These are phyloP conservation scores for Xylariaceae sp. DNA, from an alignment of 2,329 filamentous ascomycete species.

Conservation along the genomic window DNA sequence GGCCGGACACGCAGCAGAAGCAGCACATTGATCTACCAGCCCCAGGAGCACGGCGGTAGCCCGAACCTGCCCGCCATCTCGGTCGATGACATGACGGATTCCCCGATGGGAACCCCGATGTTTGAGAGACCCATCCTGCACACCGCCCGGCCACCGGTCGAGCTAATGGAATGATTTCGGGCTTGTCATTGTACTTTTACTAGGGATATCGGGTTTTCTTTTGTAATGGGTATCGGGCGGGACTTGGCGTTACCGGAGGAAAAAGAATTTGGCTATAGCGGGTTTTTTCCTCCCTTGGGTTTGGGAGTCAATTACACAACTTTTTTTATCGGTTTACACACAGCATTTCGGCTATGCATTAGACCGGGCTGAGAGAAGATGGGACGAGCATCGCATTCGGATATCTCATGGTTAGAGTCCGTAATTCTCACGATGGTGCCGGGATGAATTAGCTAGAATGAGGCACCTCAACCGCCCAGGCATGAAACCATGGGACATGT, in stretches of 20 bases:
- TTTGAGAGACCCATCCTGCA: slow-evolving; percentile 40
- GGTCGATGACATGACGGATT: slow-evolving; percentile 62
- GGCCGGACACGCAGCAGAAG: slow-evolving; percentile 50
- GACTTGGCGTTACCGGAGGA: not conserved
- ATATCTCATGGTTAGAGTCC: not conserved
- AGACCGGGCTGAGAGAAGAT: not conserved
- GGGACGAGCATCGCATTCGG: slow-evolving; percentile 2
- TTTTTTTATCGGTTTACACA: not conserved
- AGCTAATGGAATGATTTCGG: slow-evolving; percentile 49
- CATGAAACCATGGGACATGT: not conserved
- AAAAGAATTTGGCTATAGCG: not conserved
- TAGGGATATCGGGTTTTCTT: not conserved
- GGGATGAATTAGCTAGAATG: not conserved
- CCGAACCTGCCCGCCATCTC: slow-evolving; percentile 58
- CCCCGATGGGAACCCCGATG: slow-evolving; percentile 28
- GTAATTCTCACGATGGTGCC: not conserved
- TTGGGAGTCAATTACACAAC: not conserved
- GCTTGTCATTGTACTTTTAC: slow-evolving; percentile 15
- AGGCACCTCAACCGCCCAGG: not conserved
- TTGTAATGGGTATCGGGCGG: slow-evolving; percentile 11
- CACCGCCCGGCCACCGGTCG: slow-evolving; percentile 58
- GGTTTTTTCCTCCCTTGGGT: not conserved
- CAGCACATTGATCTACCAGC: slow-evolving; percentile 62
- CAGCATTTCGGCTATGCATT: slow-evolving; percentile 7
- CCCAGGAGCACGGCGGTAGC: slow-evolving; percentile 49